Base-by-base conservation (phyloP, 768 basidiomycete genomes). In the Mycena belliarum region DNA sequence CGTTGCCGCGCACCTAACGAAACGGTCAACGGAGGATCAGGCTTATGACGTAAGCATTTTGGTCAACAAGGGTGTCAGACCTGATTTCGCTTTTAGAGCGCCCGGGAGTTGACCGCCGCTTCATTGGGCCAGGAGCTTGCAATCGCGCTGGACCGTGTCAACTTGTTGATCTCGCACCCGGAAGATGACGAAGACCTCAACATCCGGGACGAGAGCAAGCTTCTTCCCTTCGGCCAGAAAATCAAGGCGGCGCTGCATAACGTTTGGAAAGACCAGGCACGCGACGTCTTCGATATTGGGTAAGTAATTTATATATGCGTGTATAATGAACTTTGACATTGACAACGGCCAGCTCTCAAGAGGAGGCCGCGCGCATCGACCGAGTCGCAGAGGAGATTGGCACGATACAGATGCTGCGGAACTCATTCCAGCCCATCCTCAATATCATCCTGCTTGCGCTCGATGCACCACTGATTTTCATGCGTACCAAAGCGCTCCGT, bases 401-500 rank as follows among this genome's bases (percentile, higher is more conserved):
- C 18, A 85, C 84, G 0, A 79, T 88, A 15, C 92, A 93, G 58
- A 82, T 79, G 37, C 76, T 97, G 46, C 85, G 84, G 55, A 86
- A 81, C 61, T 91, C 91, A 3, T 95, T 96, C 70, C 85, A 90
- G 42, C 87, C 91, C 0, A 91, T 98, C 51, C 73, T 98, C 14
- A 86, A 84, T 20, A 85, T 89, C 33, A 86, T 97, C 28, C 70
- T 98, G 20, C 75, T 79, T 52, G 85, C 93, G 2, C 79, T 96
- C 59, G 93, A 96, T 65, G 90, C 91, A 0, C 83, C 91, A 5
- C 84, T 87, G 4, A 94, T 98, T 25, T 93, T 91, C 65, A 91
- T 96, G 79, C 85, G 97, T 29, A 95, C 95, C 0, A 98, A 98
- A 70, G 96, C 96, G 0, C 76, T 99, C 28, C 83, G 90, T 50